Evolutionary conservation across 148 eudicot genomes (phyloP).

Genomic region (Camellia granthamiana): DNA sequence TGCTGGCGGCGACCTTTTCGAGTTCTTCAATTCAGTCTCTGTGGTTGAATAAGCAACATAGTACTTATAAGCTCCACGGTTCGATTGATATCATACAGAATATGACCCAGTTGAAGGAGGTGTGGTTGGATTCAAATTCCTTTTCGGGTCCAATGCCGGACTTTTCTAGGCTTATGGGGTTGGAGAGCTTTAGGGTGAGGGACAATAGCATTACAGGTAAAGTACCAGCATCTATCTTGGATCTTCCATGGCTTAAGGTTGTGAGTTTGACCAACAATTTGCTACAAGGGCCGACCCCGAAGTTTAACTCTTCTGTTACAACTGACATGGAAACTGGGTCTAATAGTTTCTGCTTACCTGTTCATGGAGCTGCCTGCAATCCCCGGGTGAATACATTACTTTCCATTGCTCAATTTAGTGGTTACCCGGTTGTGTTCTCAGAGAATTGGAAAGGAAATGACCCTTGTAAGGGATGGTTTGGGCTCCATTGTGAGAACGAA

Average conservation of each 20-base stretch:
- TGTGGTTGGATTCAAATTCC: conserved; percentile 74
- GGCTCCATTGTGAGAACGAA: conserved; percentile 68
- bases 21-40: conserved; percentile 74
- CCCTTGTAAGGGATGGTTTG: conserved; percentile 76
- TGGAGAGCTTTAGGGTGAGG: conserved; percentile 51
- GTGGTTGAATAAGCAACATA: conserved; percentile 80
- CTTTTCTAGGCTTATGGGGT: conserved; percentile 54
- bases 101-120: conserved; percentile 78
- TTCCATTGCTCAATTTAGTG: conserved; percentile 54
- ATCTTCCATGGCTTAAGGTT: conserved; percentile 50
- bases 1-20: conserved; percentile 53
- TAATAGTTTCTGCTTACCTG: conserved; percentile 68
- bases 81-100: conserved; percentile 69
- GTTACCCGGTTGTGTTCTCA: conserved; percentile 61
- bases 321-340: conserved; percentile 50
- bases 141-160: conserved; percentile 88
- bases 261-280: conserved; percentile 85
- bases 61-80: conserved; percentile 51
- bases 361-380: conserved; percentile 61
- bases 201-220: conserved; percentile 74
- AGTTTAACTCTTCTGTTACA: conserved; percentile 50
- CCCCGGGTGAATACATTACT: conserved; percentile 56
- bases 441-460: conserved; percentile 82
- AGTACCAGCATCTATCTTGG: conserved; percentile 58
- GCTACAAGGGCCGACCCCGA: conserved; percentile 80